Percentiles rank a stretch among this genome's conserved stretches.
Evolutionary conservation across 2,329 filamentous ascomycete genomes (phyloP).

Genomic region (Ramichloridium luteum): DNA sequence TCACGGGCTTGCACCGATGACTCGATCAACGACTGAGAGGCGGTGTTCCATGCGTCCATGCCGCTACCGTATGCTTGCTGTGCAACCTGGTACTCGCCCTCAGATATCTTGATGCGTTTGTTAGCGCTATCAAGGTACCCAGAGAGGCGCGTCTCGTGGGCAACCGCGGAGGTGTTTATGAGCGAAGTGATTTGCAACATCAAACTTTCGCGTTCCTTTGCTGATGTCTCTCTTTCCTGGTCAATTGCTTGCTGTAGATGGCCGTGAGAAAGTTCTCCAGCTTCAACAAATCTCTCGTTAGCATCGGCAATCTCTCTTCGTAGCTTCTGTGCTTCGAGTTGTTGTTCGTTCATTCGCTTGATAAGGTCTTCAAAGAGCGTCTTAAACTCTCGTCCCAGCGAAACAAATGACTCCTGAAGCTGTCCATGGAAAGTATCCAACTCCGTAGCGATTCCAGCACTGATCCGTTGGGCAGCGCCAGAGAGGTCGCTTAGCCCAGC

Average conservation of each 20-base stretch:
- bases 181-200: conserved; percentile 66
- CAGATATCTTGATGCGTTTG: conserved; percentile 30
- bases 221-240: conserved; percentile 62
- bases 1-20: conserved; percentile 64
- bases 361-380: conserved; percentile 70
- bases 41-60: conserved; percentile 63
- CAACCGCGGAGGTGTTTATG: conserved; percentile 59
- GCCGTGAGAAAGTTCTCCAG: conserved; percentile 54
- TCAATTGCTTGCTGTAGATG: conserved; percentile 58
- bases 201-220: conserved; percentile 60
- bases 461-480: conserved; percentile 73
- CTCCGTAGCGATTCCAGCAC: conserved; percentile 77
- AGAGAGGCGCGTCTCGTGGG: conserved; percentile 59
- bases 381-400: conserved; percentile 77
- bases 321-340: conserved; percentile 60
- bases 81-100: conserved; percentile 44
- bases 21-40: conserved; percentile 56
- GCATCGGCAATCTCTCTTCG: conserved; percentile 60
- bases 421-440: conserved; percentile 72
- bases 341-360: conserved; percentile 62
- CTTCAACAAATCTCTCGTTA: conserved; percentile 53
- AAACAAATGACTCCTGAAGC: conserved; percentile 73
- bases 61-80: conserved; percentile 54
- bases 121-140: conserved; percentile 54
- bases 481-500: conserved; percentile 76